Evolutionary conservation across 768 basidiomycete genomes (phyloP).

Genomic region (Hirschioporus abietinus): DNA sequence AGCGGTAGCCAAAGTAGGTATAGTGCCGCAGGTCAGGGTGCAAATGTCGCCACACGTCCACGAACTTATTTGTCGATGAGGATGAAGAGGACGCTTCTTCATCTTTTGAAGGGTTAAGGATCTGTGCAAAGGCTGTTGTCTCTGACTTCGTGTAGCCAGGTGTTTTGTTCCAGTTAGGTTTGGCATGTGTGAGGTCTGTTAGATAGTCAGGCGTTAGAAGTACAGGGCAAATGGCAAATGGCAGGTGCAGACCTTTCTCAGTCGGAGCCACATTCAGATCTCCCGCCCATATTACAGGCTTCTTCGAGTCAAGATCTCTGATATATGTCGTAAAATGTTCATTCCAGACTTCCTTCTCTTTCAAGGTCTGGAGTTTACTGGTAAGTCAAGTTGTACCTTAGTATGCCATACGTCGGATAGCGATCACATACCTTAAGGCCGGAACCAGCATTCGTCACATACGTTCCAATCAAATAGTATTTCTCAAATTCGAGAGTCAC

Average conservation of each 20-base stretch:
- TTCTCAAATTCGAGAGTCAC: conserved; percentile 75
- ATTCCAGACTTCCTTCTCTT: conserved; percentile 77
- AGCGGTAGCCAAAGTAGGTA: conserved; percentile 81
- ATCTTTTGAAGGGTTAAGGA: conserved; percentile 44
- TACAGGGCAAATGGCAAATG: conserved; percentile 7
- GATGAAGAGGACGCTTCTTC: conserved; percentile 25
- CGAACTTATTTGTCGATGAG: conserved; percentile 34
- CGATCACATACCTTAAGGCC: conserved; percentile 54
- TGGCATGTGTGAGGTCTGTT: conserved; percentile 65
- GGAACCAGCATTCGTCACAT: conserved; percentile 79
- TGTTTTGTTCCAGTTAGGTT: conserved; percentile 83
- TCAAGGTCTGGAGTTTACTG: conserved; percentile 49
- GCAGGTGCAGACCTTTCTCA: conserved; percentile 42
- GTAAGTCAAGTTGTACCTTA: conserved; percentile 1
- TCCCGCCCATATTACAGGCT: conserved; percentile 85
- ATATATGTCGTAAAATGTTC: conserved; percentile 69
- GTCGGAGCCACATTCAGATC: conserved; percentile 87
- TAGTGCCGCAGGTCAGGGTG: conserved; percentile 71
- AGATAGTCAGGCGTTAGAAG: conserved; percentile 1
- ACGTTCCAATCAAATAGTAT: conserved; percentile 70
- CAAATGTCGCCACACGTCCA: conserved; percentile 74
- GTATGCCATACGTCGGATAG: neutral
- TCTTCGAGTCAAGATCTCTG: conserved; percentile 64
- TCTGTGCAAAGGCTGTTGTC: conserved; percentile 65
- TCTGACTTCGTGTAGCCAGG: conserved; percentile 82